Percentiles rank a stretch among this genome's conserved stretches.
Evolutionary conservation across 441 rosid genomes (phyloP).

Genomic region (Euphorbia corollata): DNA sequence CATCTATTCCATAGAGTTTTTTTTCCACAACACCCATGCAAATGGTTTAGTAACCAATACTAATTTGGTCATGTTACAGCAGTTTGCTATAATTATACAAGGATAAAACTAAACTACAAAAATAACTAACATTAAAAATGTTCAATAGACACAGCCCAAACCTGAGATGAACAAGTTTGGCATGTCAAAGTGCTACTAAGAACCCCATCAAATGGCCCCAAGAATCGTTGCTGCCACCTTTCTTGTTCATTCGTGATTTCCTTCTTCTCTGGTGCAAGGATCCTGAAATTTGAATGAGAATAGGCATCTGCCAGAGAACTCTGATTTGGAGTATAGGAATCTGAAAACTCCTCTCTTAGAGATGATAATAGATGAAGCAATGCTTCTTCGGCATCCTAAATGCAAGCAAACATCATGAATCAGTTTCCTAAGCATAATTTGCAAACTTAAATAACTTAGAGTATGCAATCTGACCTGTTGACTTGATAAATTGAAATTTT

Average conservation of each 20-base stretch:
- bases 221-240: constrained; percentile 72
- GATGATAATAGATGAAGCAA: constrained; percentile 71
- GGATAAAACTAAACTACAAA: background rate
- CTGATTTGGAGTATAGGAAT: constrained; percentile 43
- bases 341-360: constrained; percentile 61
- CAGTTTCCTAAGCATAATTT: constrained; percentile 11
- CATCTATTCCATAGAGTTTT: background rate
- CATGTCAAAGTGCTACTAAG: constrained; percentile 63
- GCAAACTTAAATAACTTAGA: constrained; percentile 11
- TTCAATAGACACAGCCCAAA: constrained; percentile 24
- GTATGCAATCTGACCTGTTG: constrained; percentile 54
- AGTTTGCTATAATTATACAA: constrained; percentile 4
- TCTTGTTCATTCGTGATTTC: constrained; percentile 40
- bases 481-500: constrained; percentile 59
- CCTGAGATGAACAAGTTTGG: constrained; percentile 75
- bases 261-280: constrained; percentile 34
- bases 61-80: background rate
- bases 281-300: constrained; percentile 38
- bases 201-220: constrained; percentile 84
- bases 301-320: constrained; percentile 42
- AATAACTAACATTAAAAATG: constrained; percentile 7
- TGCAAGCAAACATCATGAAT: constrained; percentile 16
- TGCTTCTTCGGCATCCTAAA: constrained; percentile 91
- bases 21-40: background rate
- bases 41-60: background rate